A percentile compares a stretch with the other conserved stretches of the same genome.
Evolutionary conservation across 1,139 yeast species (phyloP).

Genomic region (Zygosaccharomyces sapae): DNA sequence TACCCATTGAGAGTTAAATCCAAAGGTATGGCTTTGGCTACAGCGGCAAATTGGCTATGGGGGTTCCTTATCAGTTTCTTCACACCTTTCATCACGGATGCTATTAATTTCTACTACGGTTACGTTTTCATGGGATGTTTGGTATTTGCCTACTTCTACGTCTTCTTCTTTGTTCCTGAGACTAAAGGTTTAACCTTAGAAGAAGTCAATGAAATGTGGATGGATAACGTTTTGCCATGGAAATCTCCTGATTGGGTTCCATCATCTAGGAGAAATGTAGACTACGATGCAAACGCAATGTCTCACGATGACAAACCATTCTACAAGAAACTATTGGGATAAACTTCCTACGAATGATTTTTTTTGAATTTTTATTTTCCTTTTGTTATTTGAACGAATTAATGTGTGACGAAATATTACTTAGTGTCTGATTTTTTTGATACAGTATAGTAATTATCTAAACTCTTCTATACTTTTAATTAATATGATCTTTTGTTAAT

Average conservation of each 20-base stretch:
- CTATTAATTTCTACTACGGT: constrained; percentile 60
- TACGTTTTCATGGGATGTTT: constrained; percentile 72
- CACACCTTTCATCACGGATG: constrained; percentile 63
- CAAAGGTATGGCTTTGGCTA: constrained; percentile 71
- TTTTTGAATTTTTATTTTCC: constrained; percentile 26
- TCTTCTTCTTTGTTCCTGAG: constrained; percentile 63
- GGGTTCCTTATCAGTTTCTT: constrained; percentile 74
- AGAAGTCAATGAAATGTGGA: constrained; percentile 61
- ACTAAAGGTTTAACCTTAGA: constrained; percentile 69
- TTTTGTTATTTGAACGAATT: constrained; percentile 24
- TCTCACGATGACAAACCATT: constrained; percentile 28
- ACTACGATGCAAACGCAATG: constrained; percentile 25
- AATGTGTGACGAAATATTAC: neutral
- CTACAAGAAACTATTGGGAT: constrained; percentile 25
- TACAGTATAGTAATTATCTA: neutral
- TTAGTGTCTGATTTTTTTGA: neutral
- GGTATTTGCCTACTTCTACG: constrained; percentile 56
- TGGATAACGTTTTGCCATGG: constrained; percentile 32
- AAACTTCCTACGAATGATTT: constrained; percentile 4
- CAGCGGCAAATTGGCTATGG: constrained; percentile 72
- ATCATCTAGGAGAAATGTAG: constrained; percentile 27
- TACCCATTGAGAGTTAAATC: constrained; percentile 77
- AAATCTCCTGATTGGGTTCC: constrained; percentile 31
- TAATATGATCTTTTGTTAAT: neutral
- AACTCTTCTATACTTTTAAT: constrained; percentile 5